These are phyloP conservation scores for Cercospora janseana DNA, from an alignment of 2,329 filamentous ascomycete genomes.

Conservation along the genomic window DNA sequence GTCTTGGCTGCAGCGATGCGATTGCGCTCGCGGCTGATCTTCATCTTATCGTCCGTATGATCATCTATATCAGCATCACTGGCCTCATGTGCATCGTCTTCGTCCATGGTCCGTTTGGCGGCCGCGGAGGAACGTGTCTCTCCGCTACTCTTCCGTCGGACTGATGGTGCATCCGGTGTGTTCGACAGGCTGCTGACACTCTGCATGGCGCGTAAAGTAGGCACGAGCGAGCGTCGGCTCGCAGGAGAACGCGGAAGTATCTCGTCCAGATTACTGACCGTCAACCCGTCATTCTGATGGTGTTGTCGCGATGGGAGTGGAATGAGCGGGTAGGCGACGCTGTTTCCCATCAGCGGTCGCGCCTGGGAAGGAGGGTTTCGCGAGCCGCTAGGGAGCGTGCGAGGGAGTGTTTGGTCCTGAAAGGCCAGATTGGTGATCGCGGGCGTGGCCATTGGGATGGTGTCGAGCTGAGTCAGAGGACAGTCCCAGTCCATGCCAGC, in stretches of 20 bases:
- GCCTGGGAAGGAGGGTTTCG: background rate
- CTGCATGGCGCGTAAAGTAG: background rate
- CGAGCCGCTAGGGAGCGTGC: background rate
- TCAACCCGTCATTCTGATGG: background rate
- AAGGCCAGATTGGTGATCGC: background rate
- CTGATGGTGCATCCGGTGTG: background rate
- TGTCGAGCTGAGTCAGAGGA: background rate
- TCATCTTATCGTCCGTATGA: slow-evolving; percentile 10
- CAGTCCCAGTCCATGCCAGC: background rate
- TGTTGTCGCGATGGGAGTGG: background rate
- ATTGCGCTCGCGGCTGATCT: slow-evolving; percentile 14
- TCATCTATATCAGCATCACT: background rate
- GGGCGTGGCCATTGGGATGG: slow-evolving; percentile 5
- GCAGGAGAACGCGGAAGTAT: background rate
- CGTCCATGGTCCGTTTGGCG: slow-evolving; percentile 1
- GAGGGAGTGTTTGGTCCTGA: background rate
- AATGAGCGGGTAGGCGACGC: background rate
- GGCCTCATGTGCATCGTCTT: background rate
- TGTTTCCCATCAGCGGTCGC: background rate
- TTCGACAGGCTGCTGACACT: slow-evolving; percentile 6
- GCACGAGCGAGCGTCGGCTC: too few species aligned
- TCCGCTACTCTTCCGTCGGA: background rate
- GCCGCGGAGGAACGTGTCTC: background rate
- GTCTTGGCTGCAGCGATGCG: slow-evolving; percentile 17
- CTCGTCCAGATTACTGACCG: background rate